Percentiles rank a stretch among this genome's conserved stretches.
Conservation (phyloP, 345 rosid genomes). For the Pugionium cornutum region DNA sequence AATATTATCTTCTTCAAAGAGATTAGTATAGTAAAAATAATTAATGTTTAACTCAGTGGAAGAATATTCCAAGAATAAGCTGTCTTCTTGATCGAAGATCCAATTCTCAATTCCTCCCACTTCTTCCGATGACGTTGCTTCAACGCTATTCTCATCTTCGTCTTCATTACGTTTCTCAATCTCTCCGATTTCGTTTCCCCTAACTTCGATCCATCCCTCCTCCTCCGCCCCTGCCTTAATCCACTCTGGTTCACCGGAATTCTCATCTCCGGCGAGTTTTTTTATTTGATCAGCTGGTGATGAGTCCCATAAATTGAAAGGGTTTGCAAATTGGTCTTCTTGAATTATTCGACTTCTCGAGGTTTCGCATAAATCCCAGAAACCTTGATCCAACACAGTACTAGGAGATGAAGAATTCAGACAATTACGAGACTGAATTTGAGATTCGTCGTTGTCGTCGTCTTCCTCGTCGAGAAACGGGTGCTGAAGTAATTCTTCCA, state of each 20-base stretch:
- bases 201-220: conserved; percentile 69
- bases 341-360: conserved; percentile 36
- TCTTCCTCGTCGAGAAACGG: conserved; percentile 54
- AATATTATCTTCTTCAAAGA: conserved; percentile 27
- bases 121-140: conserved; percentile 35
- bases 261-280: conserved; percentile 43
- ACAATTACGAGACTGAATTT: conserved; percentile 6
- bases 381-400: conserved; percentile 69
- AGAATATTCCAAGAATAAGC: conserved; percentile 40
- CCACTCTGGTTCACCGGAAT: conserved; percentile 41
- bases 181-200: conserved; percentile 48
- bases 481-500: conserved; percentile 64
- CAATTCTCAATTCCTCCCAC: conserved; percentile 37
- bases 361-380: conserved; percentile 65
- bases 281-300: conserved; percentile 46
- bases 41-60: conserved; percentile 27
- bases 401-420: conserved; percentile 54
- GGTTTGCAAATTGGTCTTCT: conserved; percentile 19
- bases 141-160: conserved; percentile 32
- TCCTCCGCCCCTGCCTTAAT: conserved; percentile 22
- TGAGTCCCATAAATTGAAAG: conserved; percentile 13
- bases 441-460: conserved; percentile 3
- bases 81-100: conserved; percentile 47
- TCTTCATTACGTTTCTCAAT: conserved; percentile 35
- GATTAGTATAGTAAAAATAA: conserved; percentile 22